Evolutionary conservation across 2,329 filamentous ascomycete species (phyloP), one percentile per base, ranked within the genome.

Genomic region (Ramichloridium luteum): DNA sequence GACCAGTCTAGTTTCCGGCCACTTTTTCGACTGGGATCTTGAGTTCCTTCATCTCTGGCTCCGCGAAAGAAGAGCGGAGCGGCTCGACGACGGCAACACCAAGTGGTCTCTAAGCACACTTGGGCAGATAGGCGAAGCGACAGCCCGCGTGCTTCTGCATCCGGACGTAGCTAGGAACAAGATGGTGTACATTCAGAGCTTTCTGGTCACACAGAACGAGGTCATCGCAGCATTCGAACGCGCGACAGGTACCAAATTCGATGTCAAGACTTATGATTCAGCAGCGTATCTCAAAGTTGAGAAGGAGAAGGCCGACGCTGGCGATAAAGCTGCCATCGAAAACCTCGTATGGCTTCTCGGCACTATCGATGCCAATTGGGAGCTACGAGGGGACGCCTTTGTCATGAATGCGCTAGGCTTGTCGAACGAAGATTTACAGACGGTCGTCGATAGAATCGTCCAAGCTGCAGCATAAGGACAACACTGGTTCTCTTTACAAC

Each of bases 21-120:
- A 67, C 2, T 72, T 79, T 51, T 74, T 79, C 47, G 74, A 79
- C 45, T 72, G 66, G 68, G 63, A 64, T 10, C 55, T 76, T 23
- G 63, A 64, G 2, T 64, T 71, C 37, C 47, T 74, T 2, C 70
- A 68, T 22, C 61, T 74, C 37, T 59, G 72, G 36, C 46, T 67
- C 25, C 40, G 56, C 6, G 55, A 56, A 17, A 67, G 65, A 38
- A 68, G 59, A 0, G 68, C 65, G 1, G 67, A 57, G 0, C 60
- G 79, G 20, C 64, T 67, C 41, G 73, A 78, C 48, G 64, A 62
- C 0, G 74, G 74, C 3, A 57, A 69, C 22, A 60, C 62, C 13
- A 62, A 51, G 10, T 69, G 68, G 41, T 67, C 65, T 3, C 46
- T 63, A 0, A 70, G 62, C 20, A 73, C 67, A 16, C 56, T 73